Evolutionary conservation across 2,329 filamentous ascomycete genomes (phyloP).

Genomic region (Talaromyces islandicus): DNA sequence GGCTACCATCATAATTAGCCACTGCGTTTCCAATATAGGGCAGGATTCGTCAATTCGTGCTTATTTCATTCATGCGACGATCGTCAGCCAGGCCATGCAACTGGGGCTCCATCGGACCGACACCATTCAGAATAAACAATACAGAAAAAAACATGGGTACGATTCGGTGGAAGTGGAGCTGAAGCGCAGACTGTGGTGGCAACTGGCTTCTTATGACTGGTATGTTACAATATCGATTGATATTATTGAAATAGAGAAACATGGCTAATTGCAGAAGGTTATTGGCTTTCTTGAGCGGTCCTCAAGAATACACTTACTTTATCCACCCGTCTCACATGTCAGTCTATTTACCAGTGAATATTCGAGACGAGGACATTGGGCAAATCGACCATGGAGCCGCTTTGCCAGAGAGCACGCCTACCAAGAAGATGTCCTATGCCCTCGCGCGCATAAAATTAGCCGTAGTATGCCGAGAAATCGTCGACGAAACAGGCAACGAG

Average conservation of each 20-base stretch:
- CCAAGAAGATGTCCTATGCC: constrained; percentile 42
- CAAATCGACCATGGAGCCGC: constrained; percentile 12
- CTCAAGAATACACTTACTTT: constrained; percentile 40
- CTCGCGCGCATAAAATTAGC: constrained; percentile 38
- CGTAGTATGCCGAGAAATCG: constrained; percentile 34
- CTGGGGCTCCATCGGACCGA: constrained; percentile 33
- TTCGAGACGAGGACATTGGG: constrained; percentile 35
- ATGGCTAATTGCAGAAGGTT: constrained; percentile 22
- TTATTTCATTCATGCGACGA: constrained; percentile 19
- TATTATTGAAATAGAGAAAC: background rate
- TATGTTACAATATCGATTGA: constrained; percentile 13
- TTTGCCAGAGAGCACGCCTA: constrained; percentile 25
- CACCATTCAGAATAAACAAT: constrained; percentile 14
- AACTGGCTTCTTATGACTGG: constrained; percentile 40
- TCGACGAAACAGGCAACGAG: constrained; percentile 29
- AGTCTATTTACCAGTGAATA: constrained; percentile 36
- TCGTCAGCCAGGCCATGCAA: constrained; percentile 26
- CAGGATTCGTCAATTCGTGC: constrained; percentile 17
- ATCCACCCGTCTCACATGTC: constrained; percentile 37
- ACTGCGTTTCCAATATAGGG: constrained; percentile 23
- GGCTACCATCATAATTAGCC: constrained; percentile 24
- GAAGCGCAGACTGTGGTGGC: constrained; percentile 40
- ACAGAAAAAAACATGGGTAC: constrained; percentile 11
- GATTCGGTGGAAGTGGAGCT: constrained; percentile 28
- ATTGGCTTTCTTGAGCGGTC: constrained; percentile 35